Percentiles rank a stretch among this genome's conserved stretches.
Evolutionary conservation across 192 early-diverging fungal species (phyloP).

Genomic region (Fimicolochytrium jonesii): DNA sequence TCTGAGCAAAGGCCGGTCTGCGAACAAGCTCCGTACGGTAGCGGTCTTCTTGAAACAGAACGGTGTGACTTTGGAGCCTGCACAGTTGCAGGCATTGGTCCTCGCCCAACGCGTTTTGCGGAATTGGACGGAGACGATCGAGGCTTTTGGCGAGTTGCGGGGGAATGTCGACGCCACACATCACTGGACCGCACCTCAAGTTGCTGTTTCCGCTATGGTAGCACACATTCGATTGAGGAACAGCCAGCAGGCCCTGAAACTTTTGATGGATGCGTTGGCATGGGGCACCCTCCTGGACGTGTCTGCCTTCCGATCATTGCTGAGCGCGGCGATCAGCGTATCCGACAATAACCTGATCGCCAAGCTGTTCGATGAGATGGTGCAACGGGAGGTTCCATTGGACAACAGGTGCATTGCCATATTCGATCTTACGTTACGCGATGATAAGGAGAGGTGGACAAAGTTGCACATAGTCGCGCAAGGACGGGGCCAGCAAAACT

Average conservation of each 20-base stretch:
- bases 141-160: neutral
- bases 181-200: neutral
- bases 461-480: neutral
- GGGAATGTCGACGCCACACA: neutral
- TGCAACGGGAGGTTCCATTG: too few relatives aligned
- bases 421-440: neutral
- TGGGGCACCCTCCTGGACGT: neutral
- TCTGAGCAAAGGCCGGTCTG: neutral
- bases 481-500: neutral
- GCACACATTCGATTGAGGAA: neutral
- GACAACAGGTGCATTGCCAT: too few relatives aligned
- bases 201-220: neutral
- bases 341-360: neutral
- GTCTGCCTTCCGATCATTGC: neutral
- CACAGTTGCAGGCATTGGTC: neutral
- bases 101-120: neutral
- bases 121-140: slow-evolving; percentile 2
- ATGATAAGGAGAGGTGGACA: neutral
- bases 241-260: neutral
- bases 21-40: slow-evolving; percentile 1
- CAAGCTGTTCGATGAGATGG: neutral
- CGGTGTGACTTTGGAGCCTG: neutral
- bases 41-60: neutral
- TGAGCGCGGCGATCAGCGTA: neutral
- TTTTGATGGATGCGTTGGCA: neutral